Percentiles rank a stretch among this genome's conserved stretches.
Evolutionary conservation across 306 rosid genomes (phyloP).

Genomic region (Malus domestica): DNA sequence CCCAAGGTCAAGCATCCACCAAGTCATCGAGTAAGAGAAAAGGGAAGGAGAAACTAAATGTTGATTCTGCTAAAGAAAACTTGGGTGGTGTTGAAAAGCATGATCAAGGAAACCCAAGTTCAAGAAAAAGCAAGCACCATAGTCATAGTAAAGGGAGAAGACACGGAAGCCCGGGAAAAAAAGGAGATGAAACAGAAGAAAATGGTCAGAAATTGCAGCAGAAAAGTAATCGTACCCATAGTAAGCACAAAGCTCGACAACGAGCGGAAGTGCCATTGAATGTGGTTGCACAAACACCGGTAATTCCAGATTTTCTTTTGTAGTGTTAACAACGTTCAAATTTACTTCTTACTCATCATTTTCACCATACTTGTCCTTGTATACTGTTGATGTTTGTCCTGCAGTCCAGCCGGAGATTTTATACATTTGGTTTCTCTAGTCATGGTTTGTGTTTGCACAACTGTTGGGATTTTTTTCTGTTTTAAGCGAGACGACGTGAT

Average conservation of each 20-base stretch:
- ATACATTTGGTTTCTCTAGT: slow-evolving; percentile 2
- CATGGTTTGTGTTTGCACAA: slow-evolving; percentile 8
- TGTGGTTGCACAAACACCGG: slow-evolving; percentile 58
- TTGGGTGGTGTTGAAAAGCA: slow-evolving; percentile 40
- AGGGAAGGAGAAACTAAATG: slow-evolving; percentile 55
- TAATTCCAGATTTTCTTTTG: slow-evolving; percentile 87
- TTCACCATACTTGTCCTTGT: slow-evolving; percentile 15
- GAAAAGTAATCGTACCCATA: slow-evolving; percentile 51
- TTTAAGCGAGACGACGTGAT: background rate
- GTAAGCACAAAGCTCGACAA: slow-evolving; percentile 57
- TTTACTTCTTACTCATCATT: slow-evolving; percentile 20
- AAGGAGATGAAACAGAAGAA: slow-evolving; percentile 44
- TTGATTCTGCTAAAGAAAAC: slow-evolving; percentile 45
- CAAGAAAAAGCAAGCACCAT: slow-evolving; percentile 48
- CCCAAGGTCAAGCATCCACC: slow-evolving; percentile 29
- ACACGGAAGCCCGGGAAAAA: slow-evolving; percentile 42
- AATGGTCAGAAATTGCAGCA: slow-evolving; percentile 47
- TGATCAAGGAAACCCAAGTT: slow-evolving; percentile 37
- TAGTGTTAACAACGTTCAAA: slow-evolving; percentile 27
- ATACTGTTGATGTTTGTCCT: slow-evolving; percentile 22
- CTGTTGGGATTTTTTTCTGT: background rate
- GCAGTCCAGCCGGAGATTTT: slow-evolving; percentile 24
- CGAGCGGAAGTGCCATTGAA: slow-evolving; percentile 52
- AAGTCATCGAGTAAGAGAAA: slow-evolving; percentile 48
- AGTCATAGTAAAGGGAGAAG: slow-evolving; percentile 50